Conservation (phyloP, 305 asterid genomes). For the Ilex paraguariensis region DNA sequence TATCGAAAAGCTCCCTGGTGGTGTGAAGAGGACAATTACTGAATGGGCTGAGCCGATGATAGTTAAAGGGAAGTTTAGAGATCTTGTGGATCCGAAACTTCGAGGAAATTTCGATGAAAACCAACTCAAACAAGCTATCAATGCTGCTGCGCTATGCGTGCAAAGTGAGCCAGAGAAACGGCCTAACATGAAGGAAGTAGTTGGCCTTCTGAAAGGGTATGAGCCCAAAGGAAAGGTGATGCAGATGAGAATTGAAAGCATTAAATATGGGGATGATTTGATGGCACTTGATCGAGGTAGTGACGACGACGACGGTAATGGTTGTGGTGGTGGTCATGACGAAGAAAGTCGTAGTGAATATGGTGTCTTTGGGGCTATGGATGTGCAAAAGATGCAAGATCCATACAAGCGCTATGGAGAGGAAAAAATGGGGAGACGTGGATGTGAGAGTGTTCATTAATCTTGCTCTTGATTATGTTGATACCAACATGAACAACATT, state of each 20-base stretch:
- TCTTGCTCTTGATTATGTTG: too few species aligned
- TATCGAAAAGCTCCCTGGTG: not conserved
- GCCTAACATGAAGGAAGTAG: conserved; percentile 77
- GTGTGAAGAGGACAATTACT: not conserved
- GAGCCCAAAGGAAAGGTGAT: conserved; percentile 19
- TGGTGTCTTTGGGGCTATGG: conserved; percentile 79
- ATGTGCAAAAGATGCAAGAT: conserved; percentile 50
- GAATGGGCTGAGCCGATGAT: not conserved
- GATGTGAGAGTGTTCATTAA: too few species aligned
- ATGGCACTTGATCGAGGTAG: conserved; percentile 57
- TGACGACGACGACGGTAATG: conserved; percentile 29
- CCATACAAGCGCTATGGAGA: conserved; percentile 37
- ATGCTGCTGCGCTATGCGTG: conserved; percentile 69
- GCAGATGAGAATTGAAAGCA: conserved; percentile 41
- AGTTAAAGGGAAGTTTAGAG: not conserved
- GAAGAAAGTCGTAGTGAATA: conserved; percentile 60
- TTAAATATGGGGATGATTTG: conserved; percentile 65
- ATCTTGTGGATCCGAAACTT: not conserved
- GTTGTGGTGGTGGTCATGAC: conserved; percentile 9
- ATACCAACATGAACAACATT: too few species aligned
- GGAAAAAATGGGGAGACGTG: conserved; percentile 20
- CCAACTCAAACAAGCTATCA: conserved; percentile 21
- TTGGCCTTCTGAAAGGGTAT: conserved; percentile 38
- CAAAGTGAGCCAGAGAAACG: conserved; percentile 70
- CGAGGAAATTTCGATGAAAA: not conserved